Conservation (phyloP, 345 rosid genomes). For the Gossypium stocksii region DNA sequence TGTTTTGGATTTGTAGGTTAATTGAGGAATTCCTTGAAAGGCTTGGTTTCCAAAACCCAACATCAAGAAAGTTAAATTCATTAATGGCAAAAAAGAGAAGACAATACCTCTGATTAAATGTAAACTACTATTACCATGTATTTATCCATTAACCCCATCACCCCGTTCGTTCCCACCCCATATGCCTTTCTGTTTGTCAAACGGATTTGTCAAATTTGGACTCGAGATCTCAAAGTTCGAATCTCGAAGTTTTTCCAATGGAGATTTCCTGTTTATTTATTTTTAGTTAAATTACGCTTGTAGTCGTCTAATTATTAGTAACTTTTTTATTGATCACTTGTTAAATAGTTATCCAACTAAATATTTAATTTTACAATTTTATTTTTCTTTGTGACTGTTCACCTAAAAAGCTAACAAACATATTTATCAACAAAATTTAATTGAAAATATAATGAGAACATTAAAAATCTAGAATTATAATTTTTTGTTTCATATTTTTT, state of each 20-base stretch:
- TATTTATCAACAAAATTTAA: no score
- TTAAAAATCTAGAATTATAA: no score
- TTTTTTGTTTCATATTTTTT: no score
- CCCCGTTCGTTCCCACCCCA: background rate
- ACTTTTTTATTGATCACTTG: no score
- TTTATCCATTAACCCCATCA: background rate
- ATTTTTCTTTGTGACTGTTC: no score
- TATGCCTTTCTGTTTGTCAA: background rate
- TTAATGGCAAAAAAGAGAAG: constrained; percentile 11
- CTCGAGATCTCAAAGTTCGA: background rate
- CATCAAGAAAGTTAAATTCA: constrained; percentile 20
- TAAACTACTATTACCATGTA: background rate
- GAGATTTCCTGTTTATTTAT: no score
- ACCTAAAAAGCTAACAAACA: no score
- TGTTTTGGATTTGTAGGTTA: constrained; percentile 40
- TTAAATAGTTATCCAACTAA: no score
- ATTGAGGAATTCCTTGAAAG: constrained; percentile 84
- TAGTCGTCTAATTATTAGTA: no score
- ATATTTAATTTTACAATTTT: no score
- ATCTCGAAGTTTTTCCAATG: background rate
- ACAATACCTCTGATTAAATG: constrained; percentile 9
- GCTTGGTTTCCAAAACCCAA: constrained; percentile 43
- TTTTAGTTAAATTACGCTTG: no score
- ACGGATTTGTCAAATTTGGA: background rate
- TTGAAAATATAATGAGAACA: no score